Evolutionary conservation across 2,329 filamentous ascomycete species (phyloP).

Genomic region (Talaromyces pinophilus): DNA sequence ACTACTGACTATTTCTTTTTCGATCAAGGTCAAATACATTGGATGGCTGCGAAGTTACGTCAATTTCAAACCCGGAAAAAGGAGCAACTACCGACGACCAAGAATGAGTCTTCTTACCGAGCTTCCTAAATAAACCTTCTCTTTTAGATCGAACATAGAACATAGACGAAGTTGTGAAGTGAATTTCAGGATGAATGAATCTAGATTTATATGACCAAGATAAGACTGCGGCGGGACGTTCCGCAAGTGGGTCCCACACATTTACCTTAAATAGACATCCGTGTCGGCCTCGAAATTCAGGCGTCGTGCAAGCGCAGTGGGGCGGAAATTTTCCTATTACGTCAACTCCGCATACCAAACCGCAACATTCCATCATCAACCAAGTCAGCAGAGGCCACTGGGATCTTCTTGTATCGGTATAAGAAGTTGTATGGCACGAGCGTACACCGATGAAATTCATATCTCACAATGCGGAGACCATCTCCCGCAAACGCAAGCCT

Average conservation of each 20-base stretch:
- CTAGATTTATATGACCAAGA: neutral
- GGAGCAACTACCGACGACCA: neutral
- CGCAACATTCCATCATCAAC: neutral
- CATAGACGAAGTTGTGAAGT: neutral
- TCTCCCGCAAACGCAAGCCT: slow-evolving; percentile 6
- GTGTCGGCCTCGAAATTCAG: neutral
- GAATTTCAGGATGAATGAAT: neutral
- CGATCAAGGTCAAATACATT: neutral
- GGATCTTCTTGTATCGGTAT: neutral
- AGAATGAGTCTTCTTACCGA: neutral
- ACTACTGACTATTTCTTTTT: neutral
- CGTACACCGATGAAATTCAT: neutral
- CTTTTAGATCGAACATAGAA: too few species aligned
- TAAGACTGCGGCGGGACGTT: neutral
- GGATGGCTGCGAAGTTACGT: neutral
- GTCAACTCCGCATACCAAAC: neutral
- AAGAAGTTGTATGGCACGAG: neutral
- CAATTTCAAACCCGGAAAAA: neutral
- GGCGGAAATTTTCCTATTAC: neutral
- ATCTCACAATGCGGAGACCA: slow-evolving; percentile 5
- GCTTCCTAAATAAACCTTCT: neutral
- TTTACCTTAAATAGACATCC: neutral
- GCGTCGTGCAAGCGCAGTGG: neutral
- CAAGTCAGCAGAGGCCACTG: neutral
- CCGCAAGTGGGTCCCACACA: neutral